Base-by-base conservation (phyloP, 106 monocot genomes). In the Ottelia alismoides region DNA sequence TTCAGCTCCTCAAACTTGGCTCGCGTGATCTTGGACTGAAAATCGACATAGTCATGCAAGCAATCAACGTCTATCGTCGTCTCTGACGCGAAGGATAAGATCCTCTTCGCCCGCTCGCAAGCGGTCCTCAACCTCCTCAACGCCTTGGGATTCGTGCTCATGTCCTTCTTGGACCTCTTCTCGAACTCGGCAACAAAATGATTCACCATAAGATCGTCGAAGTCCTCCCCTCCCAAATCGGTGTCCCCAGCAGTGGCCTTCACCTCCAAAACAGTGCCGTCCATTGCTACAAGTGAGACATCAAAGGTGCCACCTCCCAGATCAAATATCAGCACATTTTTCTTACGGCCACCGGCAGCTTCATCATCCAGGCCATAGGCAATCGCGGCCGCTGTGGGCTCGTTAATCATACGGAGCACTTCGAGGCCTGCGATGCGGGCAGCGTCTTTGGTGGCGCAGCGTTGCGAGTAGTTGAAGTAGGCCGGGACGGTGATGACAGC, bases 381-480 rank as follows among this genome's bases (percentile, higher is more conserved):
- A 18, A 59, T 59, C 25, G 58, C 61, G 49, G 61, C 61, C 7
- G 61, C 61, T 14, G 61, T 61, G 25, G 61, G 61, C n/a, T n/a
- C n/a, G n/a, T n/a, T n/a, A n/a, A n/a, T n/a, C n/a, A n/a, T n/a
- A n/a, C n/a, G n/a, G n/a, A 61, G 28, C 61, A 61, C 61, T n/a
- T 49, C 49, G 26, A 61, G 61, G 26, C 61, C 61, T 14, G 61
- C 61, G 28, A 61, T 61, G 26, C 26, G 49, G 31, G 49, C 61
- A 11, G 61, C 61, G 28, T 61, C 61, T 29, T 61, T 61, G 28
- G 61, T 61, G 19, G 61, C 61, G 29, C 49, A 49, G 18, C 61
- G 47, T 30, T 63, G 63, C 7, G 63, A 51, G 32, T 63, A 32
- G 52, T 63, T 63, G 63, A 63, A 63, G 63, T 63, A 63, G 12